Evolutionary conservation across 106 monocot genomes (phyloP), one percentile per base, ranked within the genome.

Genomic region (Allium fistulosum): DNA sequence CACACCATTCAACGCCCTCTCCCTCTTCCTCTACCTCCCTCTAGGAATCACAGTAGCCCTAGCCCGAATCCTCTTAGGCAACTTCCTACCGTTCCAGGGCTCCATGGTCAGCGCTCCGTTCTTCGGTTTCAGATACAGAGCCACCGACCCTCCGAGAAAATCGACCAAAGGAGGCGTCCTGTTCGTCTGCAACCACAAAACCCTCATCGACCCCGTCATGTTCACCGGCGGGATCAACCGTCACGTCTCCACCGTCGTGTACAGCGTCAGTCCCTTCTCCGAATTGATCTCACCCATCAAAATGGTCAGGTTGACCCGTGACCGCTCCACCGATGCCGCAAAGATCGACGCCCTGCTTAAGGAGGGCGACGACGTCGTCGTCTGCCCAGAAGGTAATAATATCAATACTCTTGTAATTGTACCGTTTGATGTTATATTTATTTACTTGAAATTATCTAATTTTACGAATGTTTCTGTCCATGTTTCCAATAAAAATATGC

Each of bases 171-270:
- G 15, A 65, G 94, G 97, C 16, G 78, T 87, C 72, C 87, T 99
- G 51, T 99, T 90, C 76, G 97, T 92, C 14, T 99, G 97, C 82
- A 99, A 89, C 63, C 97, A 99, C 81, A 84, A 92, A 51, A 90
- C 92, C 26, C 89, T 99, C 53, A 92, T 99, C 92, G 97, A 99
- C 79, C 97, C 97, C 0, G 92, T 99, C 13, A 86, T 84, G 7
- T 89, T 99, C 72, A 82, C 97, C 63, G 73, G 74, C 17, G 89
- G 83, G 26, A 84, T 99, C 15, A 71, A 80, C 28, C 92, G 97
- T 57, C 18, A 57, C 13, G 70, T 99, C 62, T 75, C 97, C 8
- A 90, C 97, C 15, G 89, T 92, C 70, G 92, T 90, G 58, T 99
- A 99, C 78, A 92, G 92, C 74, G 77, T 99, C 70, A 92, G 92